phyloP scores from a whole-genome alignment of 441 rosid species.

The Macaranga tanarius region DNA sequence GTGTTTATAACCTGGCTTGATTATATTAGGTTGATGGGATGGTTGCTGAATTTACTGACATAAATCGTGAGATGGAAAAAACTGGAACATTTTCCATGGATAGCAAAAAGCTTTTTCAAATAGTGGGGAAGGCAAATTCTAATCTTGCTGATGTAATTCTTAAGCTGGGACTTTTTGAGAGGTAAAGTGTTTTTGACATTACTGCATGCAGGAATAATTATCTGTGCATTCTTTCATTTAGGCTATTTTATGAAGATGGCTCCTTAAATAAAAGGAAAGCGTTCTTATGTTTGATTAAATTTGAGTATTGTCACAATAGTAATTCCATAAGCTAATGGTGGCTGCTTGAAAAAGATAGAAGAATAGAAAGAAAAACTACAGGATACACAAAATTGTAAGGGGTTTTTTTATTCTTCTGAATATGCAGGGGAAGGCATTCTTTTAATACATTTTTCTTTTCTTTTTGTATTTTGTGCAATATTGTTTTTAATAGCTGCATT shows the following conservation, averaged over 20 bases:
- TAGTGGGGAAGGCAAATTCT: slow-evolving; percentile 93
- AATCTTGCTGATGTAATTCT: slow-evolving; percentile 94
- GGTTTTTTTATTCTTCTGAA: neutral
- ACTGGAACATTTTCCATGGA: slow-evolving; percentile 96
- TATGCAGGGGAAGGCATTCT: neutral
- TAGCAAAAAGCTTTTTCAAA: slow-evolving; percentile 86
- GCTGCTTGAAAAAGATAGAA: neutral
- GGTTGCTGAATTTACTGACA: slow-evolving; percentile 96
- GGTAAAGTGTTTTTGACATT: slow-evolving; percentile 42
- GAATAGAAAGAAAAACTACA: neutral
- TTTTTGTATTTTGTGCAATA: too few relatives aligned
- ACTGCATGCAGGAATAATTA: neutral
- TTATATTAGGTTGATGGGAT: slow-evolving; percentile 79
- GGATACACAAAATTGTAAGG: neutral
- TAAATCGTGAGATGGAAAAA: slow-evolving; percentile 89
- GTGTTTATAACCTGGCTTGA: slow-evolving; percentile 1
- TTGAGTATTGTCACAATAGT: neutral
- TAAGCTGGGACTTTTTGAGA: slow-evolving; percentile 95
- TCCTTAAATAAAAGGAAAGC: neutral
- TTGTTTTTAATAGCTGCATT: too few relatives aligned
- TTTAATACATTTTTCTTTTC: too few relatives aligned
- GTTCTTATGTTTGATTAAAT: neutral
- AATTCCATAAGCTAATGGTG: neutral
- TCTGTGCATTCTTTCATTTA: neutral
- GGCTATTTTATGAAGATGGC: neutral